A percentile compares a stretch with the other conserved stretches of the same genome.
Conservation (phyloP, 2,329 filamentous ascomycete species). For the Grosmannia huntii region DNA sequence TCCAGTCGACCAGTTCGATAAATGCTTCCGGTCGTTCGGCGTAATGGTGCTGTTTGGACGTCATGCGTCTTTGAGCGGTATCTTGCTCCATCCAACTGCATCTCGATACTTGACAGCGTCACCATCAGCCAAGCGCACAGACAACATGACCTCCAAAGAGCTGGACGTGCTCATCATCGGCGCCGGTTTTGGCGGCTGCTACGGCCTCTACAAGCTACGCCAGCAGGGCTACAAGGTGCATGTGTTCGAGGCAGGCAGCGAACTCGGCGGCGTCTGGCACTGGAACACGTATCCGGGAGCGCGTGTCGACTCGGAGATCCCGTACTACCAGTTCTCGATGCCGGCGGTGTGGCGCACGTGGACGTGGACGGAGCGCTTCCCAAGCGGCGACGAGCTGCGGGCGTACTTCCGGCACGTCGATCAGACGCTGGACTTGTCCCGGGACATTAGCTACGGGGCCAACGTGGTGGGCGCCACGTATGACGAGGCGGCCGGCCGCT, state of each 20-base stretch:
- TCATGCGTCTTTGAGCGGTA: not conserved
- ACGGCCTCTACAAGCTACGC: slow-evolving; percentile 22
- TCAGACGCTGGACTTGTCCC: slow-evolving; percentile 27
- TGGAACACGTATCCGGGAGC: slow-evolving; percentile 31
- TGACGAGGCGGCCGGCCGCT: slow-evolving; percentile 21
- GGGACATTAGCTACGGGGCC: slow-evolving; percentile 30
- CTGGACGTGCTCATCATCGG: slow-evolving; percentile 15
- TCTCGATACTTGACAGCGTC: too few relatives aligned
- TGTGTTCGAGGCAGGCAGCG: slow-evolving; percentile 23
- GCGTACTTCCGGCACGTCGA: slow-evolving; percentile 34
- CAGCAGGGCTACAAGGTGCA: slow-evolving; percentile 22
- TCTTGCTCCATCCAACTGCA: not conserved
- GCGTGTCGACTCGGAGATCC: slow-evolving; percentile 23
- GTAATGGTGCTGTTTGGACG: not conserved
- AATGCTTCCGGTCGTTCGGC: not conserved
- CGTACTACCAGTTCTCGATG: slow-evolving; percentile 23
- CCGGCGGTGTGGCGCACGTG: slow-evolving; percentile 29
- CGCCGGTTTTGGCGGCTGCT: slow-evolving; percentile 16
- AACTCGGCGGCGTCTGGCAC: slow-evolving; percentile 30
- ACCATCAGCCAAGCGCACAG: too few relatives aligned
- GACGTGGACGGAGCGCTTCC: slow-evolving; percentile 29
- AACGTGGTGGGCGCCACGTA: slow-evolving; percentile 28
- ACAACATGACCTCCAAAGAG: not conserved
- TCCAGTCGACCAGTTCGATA: not conserved
- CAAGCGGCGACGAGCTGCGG: slow-evolving; percentile 25